Base-by-base conservation (phyloP, 192 early-diverging fungal species). In the Dispira parvispora region DNA sequence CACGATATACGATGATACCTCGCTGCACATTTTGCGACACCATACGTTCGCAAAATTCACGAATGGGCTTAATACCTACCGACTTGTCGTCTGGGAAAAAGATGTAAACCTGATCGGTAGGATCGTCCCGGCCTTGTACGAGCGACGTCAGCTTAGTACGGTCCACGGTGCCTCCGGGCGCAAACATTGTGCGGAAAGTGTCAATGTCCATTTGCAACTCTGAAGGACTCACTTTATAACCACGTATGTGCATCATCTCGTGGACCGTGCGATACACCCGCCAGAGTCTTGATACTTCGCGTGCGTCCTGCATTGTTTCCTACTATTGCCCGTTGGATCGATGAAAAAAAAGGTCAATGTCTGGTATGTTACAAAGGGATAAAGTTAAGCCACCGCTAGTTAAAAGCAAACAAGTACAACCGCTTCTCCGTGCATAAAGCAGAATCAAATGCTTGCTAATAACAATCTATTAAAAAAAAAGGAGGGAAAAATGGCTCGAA, bases 11-110 rank as follows among this genome's bases (percentile, higher is more conserved):
- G 26, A 96, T 78, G 60, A 99, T 89, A 28, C 85, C 89, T 57
- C 86, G 85, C 65, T 78, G 75, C 45, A 95, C 85, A 16, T 77
- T 78, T 71, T 94, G 85, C 45, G 82, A 79, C 9, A 84, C 76
- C 93, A 99, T 99, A 55, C 82, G 74, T 68, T 62, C 28, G 20
- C 71, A 73, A 50, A 84, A 95, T 81, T 88, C 85, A 75, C 82
- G 87, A 63, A 96, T 87, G 16, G 87, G 84, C 63, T 89, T 88
- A 42, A 96, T 86, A 60, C 96, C 93, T 16, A 99, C 86, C 6
- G 86, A 84, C 44, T 81, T 78, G 46, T 88, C 90, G 43, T 91
- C 90, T 11, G 91, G 87, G 79, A 98, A 96, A 67, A 92, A 92
- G 10, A 94, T 87, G 43, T 95, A 80, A 66, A 94, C 78, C 65